phyloP scores from a whole-genome alignment of 139 green algal species.

The Tetradesmus lagerheimii region DNA sequence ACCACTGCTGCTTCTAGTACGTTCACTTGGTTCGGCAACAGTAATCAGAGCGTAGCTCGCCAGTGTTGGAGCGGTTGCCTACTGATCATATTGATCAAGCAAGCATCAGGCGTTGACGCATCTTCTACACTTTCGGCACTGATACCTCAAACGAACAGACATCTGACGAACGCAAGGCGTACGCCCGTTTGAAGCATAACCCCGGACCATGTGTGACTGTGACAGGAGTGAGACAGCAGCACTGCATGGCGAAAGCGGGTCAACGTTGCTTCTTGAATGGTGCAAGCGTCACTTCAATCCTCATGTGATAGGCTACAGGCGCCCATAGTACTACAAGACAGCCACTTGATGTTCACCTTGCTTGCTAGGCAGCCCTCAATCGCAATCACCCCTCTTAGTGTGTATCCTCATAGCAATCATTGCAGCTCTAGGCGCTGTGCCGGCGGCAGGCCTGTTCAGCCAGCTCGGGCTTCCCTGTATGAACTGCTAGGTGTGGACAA shows the following conservation, averaged over 20 bases:
- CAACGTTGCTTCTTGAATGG: not conserved
- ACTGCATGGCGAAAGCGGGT: not conserved
- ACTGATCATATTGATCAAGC: not conserved
- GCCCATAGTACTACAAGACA: not conserved
- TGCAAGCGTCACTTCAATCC: not conserved
- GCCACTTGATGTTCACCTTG: not conserved
- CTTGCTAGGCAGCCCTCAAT: not conserved
- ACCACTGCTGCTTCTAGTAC: not conserved
- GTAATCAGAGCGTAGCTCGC: not conserved
- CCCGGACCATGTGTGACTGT: constrained; percentile 1
- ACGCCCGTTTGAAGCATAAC: not conserved
- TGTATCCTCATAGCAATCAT: too few relatives aligned
- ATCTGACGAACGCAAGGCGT: too few relatives aligned
- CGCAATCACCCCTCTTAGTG: too few relatives aligned
- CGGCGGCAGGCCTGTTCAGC: not conserved
- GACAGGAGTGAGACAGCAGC: not conserved
- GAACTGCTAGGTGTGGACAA: constrained; percentile 41
- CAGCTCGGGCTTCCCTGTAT: constrained; percentile 42
- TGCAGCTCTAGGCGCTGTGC: not conserved
- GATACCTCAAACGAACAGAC: too few relatives aligned
- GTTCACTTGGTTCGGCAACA: not conserved
- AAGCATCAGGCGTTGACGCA: not conserved
- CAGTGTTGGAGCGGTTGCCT: not conserved
- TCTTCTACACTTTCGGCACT: too few relatives aligned
- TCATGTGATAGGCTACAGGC: not conserved